A percentile compares a stretch with the other conserved stretches of the same genome.
These are phyloP conservation scores for Tephrocybe rancida DNA, from an alignment of 768 basidiomycete species.

Conservation along the genomic window DNA sequence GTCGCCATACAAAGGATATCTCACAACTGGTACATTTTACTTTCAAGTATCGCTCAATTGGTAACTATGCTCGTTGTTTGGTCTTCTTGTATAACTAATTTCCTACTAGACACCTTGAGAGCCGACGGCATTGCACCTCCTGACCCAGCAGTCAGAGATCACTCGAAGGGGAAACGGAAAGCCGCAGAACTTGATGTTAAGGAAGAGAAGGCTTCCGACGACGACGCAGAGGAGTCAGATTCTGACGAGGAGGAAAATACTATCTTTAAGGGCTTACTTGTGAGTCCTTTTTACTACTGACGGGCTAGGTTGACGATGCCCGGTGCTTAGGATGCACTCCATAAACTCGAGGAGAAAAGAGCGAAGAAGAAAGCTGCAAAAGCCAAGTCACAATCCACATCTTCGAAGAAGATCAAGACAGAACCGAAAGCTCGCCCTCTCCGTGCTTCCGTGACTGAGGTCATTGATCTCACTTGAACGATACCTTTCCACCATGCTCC, in stretches of 20 bases:
- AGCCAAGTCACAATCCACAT: neutral
- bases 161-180: neutral
- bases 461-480: neutral
- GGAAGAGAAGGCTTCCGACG: neutral
- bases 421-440: neutral
- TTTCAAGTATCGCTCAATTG: slow-evolving; percentile 18
- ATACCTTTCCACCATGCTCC: neutral
- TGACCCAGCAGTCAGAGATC: neutral
- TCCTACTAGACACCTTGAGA: neutral
- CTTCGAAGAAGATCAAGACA: neutral
- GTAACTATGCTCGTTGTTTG: slow-evolving; percentile 1
- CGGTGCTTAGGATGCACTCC: neutral
- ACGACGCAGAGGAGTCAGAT: neutral
- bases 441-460: neutral
- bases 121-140: slow-evolving; percentile 2
- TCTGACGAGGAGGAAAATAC: neutral
- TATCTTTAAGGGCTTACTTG: neutral
- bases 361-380: neutral
- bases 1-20: too few species aligned
- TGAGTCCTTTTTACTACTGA: neutral
- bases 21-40: neutral
- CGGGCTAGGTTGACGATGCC: neutral
- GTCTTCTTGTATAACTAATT: neutral
- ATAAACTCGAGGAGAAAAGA: neutral
- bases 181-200: neutral